Conservation (phyloP, 1,284 basidiomycete genomes). For the Flammula alnicola region DNA sequence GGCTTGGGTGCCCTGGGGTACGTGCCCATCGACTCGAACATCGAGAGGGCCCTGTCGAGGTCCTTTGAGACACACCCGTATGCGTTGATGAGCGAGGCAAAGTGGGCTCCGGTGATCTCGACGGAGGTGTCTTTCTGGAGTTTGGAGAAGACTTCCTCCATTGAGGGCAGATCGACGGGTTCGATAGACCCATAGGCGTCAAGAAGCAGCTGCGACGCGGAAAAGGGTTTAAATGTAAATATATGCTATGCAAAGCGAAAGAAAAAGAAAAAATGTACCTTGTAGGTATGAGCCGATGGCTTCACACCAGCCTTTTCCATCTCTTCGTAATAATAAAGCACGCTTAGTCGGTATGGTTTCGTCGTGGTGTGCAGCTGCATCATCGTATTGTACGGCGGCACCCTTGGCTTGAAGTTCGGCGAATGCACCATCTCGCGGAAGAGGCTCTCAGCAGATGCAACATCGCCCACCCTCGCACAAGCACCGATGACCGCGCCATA, state of each 20-base stretch:
- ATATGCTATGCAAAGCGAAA: not conserved
- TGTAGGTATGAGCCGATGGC: constrained; percentile 92
- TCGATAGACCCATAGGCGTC: constrained; percentile 90
- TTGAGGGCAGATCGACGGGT: constrained; percentile 77
- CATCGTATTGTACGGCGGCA: constrained; percentile 98
- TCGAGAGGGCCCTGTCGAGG: constrained; percentile 73
- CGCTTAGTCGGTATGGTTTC: constrained; percentile 82
- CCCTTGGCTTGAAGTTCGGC: constrained; percentile 82
- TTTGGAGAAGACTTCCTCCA: constrained; percentile 76
- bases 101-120: constrained; percentile 83
- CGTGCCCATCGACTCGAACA: constrained; percentile 79
- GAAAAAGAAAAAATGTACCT: constrained; percentile 50
- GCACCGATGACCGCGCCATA: constrained; percentile 96
- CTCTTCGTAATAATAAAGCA: constrained; percentile 78
- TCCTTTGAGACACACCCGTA: constrained; percentile 86
- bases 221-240: constrained; percentile 19
- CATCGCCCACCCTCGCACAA: constrained; percentile 93
- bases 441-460: constrained; percentile 78
- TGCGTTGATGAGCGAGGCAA: constrained; percentile 91
- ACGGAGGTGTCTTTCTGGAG: constrained; percentile 61
- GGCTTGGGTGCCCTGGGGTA: constrained; percentile 55
- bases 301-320: constrained; percentile 67
- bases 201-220: constrained; percentile 71
- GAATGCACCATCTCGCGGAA: constrained; percentile 86
- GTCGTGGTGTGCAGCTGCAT: constrained; percentile 96